These are phyloP conservation scores for Colletotrichum sidae DNA, from an alignment of 2,329 filamentous ascomycete species.

Conservation along the genomic window DNA sequence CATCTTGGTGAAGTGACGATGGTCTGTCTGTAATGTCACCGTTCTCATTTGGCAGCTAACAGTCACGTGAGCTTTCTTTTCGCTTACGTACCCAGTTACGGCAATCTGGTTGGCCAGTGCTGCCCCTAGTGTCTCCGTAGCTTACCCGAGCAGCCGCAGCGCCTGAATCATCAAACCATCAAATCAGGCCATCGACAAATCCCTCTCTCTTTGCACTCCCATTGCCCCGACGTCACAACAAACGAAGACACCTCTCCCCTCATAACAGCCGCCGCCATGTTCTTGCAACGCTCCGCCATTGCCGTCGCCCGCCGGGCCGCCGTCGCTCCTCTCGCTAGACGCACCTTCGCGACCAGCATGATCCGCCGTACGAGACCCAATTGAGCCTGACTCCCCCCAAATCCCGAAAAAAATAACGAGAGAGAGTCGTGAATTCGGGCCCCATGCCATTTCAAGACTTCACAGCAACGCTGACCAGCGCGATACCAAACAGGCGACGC, in stretches of 20 bases:
- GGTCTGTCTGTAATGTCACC: slow-evolving; percentile 28
- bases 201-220: slow-evolving; percentile 50
- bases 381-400: slow-evolving; percentile 39
- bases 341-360: slow-evolving; percentile 70
- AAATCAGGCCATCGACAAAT: slow-evolving; percentile 63
- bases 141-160: slow-evolving; percentile 38
- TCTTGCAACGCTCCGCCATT: slow-evolving; percentile 72
- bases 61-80: slow-evolving; percentile 29
- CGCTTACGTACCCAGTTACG: slow-evolving; percentile 38
- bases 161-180: slow-evolving; percentile 44
- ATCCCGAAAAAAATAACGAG: slow-evolving; percentile 28
- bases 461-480: slow-evolving; percentile 29
- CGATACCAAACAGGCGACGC: slow-evolving; percentile 47
- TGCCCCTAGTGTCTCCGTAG: slow-evolving; percentile 31
- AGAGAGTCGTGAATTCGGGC: background rate
- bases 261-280: slow-evolving; percentile 60
- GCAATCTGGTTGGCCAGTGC: slow-evolving; percentile 39
- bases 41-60: slow-evolving; percentile 20
- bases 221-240: slow-evolving; percentile 35
- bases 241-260: slow-evolving; percentile 30
- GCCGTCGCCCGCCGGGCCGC: slow-evolving; percentile 71
- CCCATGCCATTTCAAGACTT: slow-evolving; percentile 21
- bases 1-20: background rate
- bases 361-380: slow-evolving; percentile 65
- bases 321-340: slow-evolving; percentile 64